Evolutionary conservation across 1,284 basidiomycete genomes (phyloP), one percentile per base, ranked within the genome.

Genomic region (Paramarasmius palmivorus): DNA sequence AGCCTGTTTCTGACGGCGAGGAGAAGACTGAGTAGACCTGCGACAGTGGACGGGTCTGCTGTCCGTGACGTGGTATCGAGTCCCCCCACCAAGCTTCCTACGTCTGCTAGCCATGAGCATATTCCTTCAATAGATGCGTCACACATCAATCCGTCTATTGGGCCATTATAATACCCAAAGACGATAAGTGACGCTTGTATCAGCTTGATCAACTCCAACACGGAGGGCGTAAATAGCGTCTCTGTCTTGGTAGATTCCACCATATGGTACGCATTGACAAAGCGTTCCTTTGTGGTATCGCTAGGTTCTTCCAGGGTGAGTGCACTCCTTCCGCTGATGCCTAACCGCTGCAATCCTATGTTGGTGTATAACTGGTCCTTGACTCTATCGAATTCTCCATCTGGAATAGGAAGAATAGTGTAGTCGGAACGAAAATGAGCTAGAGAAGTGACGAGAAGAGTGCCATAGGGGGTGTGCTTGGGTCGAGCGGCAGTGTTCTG

Each of bases 381-480:
- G 32, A 77, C 73, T 26, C 77, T 74, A 19, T 82, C 72, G 66
- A 85, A 88, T 64, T 86, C 76, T 25, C 90, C 90, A 47, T 76
- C 70, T 0, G 88, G 88, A 52, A 92, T 83, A 54, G 79, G 83
- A 19, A 92, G 86, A 55, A 92, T 89, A 51, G 88, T 89, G 64
- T 84, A 89, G 72, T 92, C 90, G 3, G 88, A 91, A 50, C 87
- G 87, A 66, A 92, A 92, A 69, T 89, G 85, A 40, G 87, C 87
- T 17, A 92, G 79, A 6, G 88, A 91, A n/a, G 90, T 92, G 51
- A 84, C 81, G 81, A 92, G 84, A 59, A 92, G 75, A 14, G 78
- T 70, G 38, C 90, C 90, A 52, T 84, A 71, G n/a, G 77, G 74
- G 19, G 82, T 89, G 68, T 86, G 77, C 66, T 82, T 84, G 2